These are phyloP conservation scores for Zelonia costaricensis DNA, from an alignment of 208 protist genomes.

Conservation along the genomic window DNA sequence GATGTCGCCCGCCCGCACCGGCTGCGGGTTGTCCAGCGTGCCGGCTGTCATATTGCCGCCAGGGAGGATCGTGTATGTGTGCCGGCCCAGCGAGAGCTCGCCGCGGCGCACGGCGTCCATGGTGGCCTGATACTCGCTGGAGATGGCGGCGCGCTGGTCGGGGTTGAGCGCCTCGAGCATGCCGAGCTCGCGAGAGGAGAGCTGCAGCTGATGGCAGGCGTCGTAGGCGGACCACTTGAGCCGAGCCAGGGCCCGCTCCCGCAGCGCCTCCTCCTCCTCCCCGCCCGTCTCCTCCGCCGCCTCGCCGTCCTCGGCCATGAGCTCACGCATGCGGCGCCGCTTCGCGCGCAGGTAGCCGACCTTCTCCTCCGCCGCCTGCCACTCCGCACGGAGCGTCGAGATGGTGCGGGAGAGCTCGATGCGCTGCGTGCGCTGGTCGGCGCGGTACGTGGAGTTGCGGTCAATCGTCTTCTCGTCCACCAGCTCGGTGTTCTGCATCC, in stretches of 20 bases:
- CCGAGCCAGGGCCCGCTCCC: slow-evolving; percentile 60
- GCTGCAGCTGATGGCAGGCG: slow-evolving; percentile 77
- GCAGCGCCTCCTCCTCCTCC: slow-evolving; percentile 84
- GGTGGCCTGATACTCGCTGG: slow-evolving; percentile 63
- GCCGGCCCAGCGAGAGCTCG: slow-evolving; percentile 64
- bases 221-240: slow-evolving; percentile 80
- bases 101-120: slow-evolving; percentile 73
- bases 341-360: slow-evolving; percentile 70
- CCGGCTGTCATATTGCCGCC: slow-evolving; percentile 72
- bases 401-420: slow-evolving; percentile 70
- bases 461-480: slow-evolving; percentile 73
- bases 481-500: slow-evolving; percentile 67
- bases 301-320: slow-evolving; percentile 71
- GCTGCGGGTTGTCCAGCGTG: slow-evolving; percentile 48
- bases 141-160: slow-evolving; percentile 59
- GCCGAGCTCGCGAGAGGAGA: slow-evolving; percentile 70
- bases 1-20: slow-evolving; percentile 28
- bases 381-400: slow-evolving; percentile 44
- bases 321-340: slow-evolving; percentile 66
- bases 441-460: slow-evolving; percentile 51
- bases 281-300: slow-evolving; percentile 54
- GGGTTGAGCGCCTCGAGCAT: slow-evolving; percentile 70
- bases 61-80: slow-evolving; percentile 89
- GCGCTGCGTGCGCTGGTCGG: slow-evolving; percentile 76
- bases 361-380: slow-evolving; percentile 48